phyloP scores from a whole-genome alignment of 75 land plant genomes.

The Cryptomeria japonica region DNA sequence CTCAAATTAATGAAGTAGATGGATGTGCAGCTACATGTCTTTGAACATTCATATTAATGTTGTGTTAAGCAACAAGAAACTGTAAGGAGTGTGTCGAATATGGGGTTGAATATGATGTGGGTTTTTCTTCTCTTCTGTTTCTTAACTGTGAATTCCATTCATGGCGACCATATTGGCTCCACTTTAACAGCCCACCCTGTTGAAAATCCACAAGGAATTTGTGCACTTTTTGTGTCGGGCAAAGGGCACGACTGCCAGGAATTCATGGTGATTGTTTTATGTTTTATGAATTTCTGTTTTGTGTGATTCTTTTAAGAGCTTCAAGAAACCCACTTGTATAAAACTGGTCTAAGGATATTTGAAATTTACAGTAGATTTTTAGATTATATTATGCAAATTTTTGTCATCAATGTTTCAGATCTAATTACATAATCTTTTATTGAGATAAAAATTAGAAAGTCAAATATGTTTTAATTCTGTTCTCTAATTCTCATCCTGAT shows the following conservation, averaged over 20 bases:
- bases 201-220: not conserved
- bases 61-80: not conserved
- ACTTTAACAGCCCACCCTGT: not conserved
- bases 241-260: conserved; percentile 2
- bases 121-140: not conserved
- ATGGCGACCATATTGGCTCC: not conserved
- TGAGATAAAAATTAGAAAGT: too few relatives aligned
- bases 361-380: too few relatives aligned
- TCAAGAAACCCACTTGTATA: not conserved
- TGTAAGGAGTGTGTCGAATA: not conserved
- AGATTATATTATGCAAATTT: too few relatives aligned
- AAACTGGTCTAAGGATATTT: not conserved
- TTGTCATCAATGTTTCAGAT: too few relatives aligned
- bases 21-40: not conserved
- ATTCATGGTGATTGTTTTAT: not conserved
- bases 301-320: not conserved
- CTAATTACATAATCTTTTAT: too few relatives aligned
- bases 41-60: not conserved
- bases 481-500: too few relatives aligned
- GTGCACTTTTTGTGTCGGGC: not conserved
- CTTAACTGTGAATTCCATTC: not conserved
- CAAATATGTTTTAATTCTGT: too few relatives aligned
- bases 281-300: not conserved
- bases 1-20: not conserved
- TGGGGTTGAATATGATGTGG: not conserved